Percentiles rank a stretch among this genome's conserved stretches.
These are phyloP conservation scores for Citrullus colocynthis DNA, from an alignment of 306 rosid genomes.

Conservation along the genomic window DNA sequence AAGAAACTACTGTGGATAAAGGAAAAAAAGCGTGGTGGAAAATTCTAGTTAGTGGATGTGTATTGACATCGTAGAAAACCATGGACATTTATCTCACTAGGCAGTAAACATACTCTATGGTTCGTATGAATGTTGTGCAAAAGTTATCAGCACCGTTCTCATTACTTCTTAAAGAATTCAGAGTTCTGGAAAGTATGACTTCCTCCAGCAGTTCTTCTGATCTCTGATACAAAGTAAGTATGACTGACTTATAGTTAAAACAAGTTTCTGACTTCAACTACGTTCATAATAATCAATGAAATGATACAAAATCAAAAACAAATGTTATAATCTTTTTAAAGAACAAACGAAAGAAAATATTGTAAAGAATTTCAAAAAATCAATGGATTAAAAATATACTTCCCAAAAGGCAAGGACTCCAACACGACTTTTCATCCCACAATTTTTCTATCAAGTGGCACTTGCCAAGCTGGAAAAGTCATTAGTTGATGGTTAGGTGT, in stretches of 20 bases:
- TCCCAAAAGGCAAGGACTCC: not conserved
- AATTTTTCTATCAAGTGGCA: constrained; percentile 1
- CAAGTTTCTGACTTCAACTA: constrained; percentile 5
- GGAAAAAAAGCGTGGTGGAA: not conserved
- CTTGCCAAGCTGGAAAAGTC: constrained; percentile 1
- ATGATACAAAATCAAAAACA: not conserved
- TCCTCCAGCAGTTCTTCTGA: constrained; percentile 85
- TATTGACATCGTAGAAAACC: not conserved
- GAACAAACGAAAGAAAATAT: not conserved
- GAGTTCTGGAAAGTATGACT: constrained; percentile 80
- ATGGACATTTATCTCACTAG: not conserved
- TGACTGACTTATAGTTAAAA: constrained; percentile 8
- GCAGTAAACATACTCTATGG: constrained; percentile 47
- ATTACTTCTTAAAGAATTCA: constrained; percentile 49
- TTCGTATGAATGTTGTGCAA: constrained; percentile 61
- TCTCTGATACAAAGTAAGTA: constrained; percentile 33
- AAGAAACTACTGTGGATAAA: not conserved
- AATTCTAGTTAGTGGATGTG: not conserved
- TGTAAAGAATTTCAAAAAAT: too few relatives aligned
- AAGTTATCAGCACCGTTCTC: constrained; percentile 28
- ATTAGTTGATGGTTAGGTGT: constrained; percentile 6
- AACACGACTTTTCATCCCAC: not conserved
- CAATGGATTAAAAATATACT: not conserved
- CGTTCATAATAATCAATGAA: not conserved
- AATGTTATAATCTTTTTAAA: not conserved